Conservation (phyloP, 352 stramenopile species). For the Pythium aristosporum region DNA sequence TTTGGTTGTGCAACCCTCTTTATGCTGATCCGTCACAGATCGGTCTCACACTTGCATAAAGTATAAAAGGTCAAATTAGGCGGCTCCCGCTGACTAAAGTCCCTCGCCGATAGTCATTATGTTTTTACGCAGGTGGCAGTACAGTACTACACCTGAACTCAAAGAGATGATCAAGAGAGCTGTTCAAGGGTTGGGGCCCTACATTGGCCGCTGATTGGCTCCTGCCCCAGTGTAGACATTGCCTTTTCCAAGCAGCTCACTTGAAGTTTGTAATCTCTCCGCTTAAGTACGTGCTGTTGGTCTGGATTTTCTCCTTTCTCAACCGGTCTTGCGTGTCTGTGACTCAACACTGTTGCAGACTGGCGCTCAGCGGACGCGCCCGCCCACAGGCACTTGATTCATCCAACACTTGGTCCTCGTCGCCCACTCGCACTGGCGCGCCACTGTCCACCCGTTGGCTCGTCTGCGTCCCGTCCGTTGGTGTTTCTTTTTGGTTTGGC, state of each 20-base stretch:
- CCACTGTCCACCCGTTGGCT: constrained; percentile 5
- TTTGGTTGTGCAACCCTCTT: constrained; percentile 18
- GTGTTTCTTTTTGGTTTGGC: neutral
- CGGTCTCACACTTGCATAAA: constrained; percentile 2
- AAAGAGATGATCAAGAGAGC: constrained; percentile 11
- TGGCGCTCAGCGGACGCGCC: constrained; percentile 13
- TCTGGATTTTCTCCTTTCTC: constrained; percentile 15
- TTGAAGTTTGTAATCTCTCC: constrained; percentile 29
- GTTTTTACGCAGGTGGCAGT: neutral
- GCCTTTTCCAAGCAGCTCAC: constrained; percentile 27
- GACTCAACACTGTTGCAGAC: constrained; percentile 8
- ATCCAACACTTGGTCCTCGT: constrained; percentile 12
- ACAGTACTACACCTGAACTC: neutral
- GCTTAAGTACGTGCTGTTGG: constrained; percentile 16
- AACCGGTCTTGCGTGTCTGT: constrained; percentile 11
- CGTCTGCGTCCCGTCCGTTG: constrained; percentile 16
- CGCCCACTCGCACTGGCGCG: constrained; percentile 20
- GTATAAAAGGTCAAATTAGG: neutral
- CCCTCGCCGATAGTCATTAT: constrained; percentile 14
- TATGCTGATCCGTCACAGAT: constrained; percentile 19
- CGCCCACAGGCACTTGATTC: constrained; percentile 28
- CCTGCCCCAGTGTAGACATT: constrained; percentile 15
- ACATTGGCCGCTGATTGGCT: constrained; percentile 22
- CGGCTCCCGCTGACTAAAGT: neutral
- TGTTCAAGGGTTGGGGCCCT: constrained; percentile 14